Evolutionary conservation across 768 basidiomycete genomes (phyloP), one percentile per base, ranked within the genome.

Genomic region (Dacryopinax primogenitus): DNA sequence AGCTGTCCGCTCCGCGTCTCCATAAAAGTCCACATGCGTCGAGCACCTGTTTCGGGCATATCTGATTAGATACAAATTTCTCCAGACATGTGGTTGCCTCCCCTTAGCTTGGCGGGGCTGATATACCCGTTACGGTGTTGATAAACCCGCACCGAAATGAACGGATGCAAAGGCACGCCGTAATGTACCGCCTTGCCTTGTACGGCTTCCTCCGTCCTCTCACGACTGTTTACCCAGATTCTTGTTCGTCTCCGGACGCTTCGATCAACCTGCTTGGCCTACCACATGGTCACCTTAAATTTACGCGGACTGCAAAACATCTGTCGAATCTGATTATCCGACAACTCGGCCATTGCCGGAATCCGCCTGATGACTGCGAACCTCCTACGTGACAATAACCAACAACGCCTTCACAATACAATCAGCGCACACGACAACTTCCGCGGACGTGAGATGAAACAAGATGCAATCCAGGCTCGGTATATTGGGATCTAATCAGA

Each of bases 101-200:
- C 4, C 9, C 2, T 4, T 23, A 9, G 23, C 13, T 30, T 3
- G 51, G 51, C 13, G 13, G n/a, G 3, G 9, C 30, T 21, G 51
- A 58, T 58, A 58, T 58, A 30, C 51, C 13, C 23, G 3, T 28
- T 58, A 28, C 30, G 51, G 51, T 21, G 32, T 4, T 4, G 3
- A 28, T 58, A 30, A 13, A 15, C 51, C 51, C 37, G 37, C 13
- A 58, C 9, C 12, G 18, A 15, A 21, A 58, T 21, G 51, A 58
- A 58, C 51, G 51, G 51, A 58, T 30, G 51, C 51, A 58, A 58
- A 58, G 32, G 51, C 37, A 39, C 37, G 37, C 37, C 37, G n/a
- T 39, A 11, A 39, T 39, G 12, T n/a, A 39, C 37, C 37, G 37
- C n/a, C n/a, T n/a, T n/a, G n/a, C n/a, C n/a, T n/a, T n/a, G n/a